Evolutionary conservation across 1,284 basidiomycete genomes (phyloP).

Genomic region (Ganoderma sp.): DNA sequence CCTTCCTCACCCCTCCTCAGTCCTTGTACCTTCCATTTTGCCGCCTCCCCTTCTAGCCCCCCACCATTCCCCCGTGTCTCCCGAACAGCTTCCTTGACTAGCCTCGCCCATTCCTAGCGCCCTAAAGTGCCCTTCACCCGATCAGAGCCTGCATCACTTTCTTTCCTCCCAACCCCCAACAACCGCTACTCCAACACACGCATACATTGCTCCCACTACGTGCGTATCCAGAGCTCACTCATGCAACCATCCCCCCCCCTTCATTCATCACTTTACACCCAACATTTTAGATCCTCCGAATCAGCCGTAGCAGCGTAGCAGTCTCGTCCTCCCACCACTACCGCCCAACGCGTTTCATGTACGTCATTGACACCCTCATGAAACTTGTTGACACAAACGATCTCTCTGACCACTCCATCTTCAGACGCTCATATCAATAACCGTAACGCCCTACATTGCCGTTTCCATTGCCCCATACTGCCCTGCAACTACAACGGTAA

Average conservation of each 20-base stretch:
- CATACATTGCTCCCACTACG: neutral
- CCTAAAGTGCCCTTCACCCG: neutral
- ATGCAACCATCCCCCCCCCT: neutral
- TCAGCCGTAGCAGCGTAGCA: conserved; percentile 3
- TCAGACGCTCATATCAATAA: conserved; percentile 10
- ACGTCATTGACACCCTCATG: conserved; percentile 12
- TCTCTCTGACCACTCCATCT: conserved; percentile 10
- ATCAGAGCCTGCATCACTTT: neutral
- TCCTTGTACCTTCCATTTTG: neutral
- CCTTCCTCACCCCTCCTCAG: neutral
- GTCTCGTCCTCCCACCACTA: neutral
- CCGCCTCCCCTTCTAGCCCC: neutral
- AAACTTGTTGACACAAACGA: neutral
- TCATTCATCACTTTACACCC: conserved; percentile 7
- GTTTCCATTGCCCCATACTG: neutral
- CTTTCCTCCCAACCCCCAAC: neutral
- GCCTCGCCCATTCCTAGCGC: too few species aligned
- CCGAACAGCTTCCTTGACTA: neutral
- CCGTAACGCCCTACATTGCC: conserved; percentile 6
- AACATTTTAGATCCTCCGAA: neutral
- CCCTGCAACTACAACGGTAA: conserved; percentile 1
- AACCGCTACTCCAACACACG: neutral
- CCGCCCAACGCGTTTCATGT: conserved; percentile 14
- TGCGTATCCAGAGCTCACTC: conserved; percentile 1
- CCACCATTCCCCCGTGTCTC: neutral